Evolutionary conservation across 2,329 filamentous ascomycete genomes (phyloP).

Genomic region (Xylaria sp.): DNA sequence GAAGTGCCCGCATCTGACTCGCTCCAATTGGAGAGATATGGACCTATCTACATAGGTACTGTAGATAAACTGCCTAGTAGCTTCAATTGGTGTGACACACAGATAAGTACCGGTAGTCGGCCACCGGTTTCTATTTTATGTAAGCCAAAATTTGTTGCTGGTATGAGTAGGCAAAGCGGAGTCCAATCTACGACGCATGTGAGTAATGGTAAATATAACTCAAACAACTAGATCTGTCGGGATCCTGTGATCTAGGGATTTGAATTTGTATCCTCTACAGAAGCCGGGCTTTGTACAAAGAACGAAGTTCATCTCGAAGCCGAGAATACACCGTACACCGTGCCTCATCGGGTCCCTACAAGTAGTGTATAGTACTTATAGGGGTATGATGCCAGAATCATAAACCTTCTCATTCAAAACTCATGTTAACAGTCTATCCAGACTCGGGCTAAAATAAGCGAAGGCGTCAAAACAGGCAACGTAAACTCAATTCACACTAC

Average conservation of each 20-base stretch:
- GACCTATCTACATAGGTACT: background rate
- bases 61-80: too few relatives aligned
- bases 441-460: conserved; percentile 8
- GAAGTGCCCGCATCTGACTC: conserved; percentile 18
- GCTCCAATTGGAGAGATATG: conserved; percentile 1
- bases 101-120: conserved; percentile 3
- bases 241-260: conserved; percentile 27
- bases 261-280: conserved; percentile 14
- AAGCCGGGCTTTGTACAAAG: conserved; percentile 22
- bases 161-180: background rate
- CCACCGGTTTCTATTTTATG: conserved; percentile 41
- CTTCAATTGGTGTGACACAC: background rate
- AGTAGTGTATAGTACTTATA: conserved; percentile 12
- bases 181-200: conserved; percentile 1
- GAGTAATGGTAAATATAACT: conserved; percentile 3
- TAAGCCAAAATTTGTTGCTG: conserved; percentile 41
- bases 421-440: conserved; percentile 1
- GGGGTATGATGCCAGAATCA: conserved; percentile 11
- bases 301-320: conserved; percentile 12
- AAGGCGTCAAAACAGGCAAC: conserved; percentile 1
- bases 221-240: conserved; percentile 6
- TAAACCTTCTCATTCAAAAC: conserved; percentile 5
- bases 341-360: conserved; percentile 6
- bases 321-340: conserved; percentile 38
- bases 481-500: background rate